phyloP scores from a whole-genome alignment of 176 grass and related monocot genomes.

The Stipa capillata region DNA sequence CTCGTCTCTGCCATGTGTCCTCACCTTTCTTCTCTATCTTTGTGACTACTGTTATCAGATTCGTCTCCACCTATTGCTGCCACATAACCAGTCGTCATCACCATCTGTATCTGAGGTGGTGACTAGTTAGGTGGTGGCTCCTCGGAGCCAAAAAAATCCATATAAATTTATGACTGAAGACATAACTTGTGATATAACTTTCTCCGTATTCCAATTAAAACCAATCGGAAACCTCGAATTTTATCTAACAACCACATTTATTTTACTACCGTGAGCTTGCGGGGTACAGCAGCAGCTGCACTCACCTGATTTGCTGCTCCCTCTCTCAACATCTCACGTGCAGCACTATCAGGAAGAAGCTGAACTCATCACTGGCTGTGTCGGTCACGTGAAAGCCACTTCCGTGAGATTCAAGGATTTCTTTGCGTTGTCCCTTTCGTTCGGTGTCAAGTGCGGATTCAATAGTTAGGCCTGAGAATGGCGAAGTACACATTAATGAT shows the following conservation, averaged over 20 bases:
- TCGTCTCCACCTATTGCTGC: no score
- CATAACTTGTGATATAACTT: no score
- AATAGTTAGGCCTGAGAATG: neutral
- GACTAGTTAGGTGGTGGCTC: no score
- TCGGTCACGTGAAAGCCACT: slow-evolving; percentile 16
- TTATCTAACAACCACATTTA: neutral
- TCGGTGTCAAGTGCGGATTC: neutral
- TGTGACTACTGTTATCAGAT: no score
- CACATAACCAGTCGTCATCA: no score
- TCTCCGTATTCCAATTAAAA: neutral
- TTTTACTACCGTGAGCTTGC: neutral
- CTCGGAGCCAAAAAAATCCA: no score
- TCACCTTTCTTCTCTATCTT: no score
- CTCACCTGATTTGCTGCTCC: neutral
- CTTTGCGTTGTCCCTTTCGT: neutral
- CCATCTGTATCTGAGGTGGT: no score
- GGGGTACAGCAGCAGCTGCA: neutral
- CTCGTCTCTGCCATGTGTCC: no score
- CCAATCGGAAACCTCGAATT: neutral
- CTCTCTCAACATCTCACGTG: neutral
- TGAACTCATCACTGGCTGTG: neutral
- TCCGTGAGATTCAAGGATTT: neutral
- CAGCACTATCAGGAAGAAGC: neutral
- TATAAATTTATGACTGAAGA: no score
- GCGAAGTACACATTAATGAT: neutral